Conservation (phyloP, 2,329 filamentous ascomycete species). For the Fusarium coicis region DNA sequence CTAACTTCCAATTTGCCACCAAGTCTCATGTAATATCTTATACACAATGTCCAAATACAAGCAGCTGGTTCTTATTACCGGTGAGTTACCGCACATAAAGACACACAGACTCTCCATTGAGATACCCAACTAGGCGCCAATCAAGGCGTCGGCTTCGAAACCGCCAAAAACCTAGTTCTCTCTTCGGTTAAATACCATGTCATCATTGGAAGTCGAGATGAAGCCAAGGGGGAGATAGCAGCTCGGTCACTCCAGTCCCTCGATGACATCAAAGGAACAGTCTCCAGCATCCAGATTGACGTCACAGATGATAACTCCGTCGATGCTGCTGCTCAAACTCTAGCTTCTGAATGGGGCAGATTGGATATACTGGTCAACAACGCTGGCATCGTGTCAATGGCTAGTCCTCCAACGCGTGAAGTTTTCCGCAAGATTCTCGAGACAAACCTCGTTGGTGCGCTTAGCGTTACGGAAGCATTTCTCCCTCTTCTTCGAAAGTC, state of each 20-base stretch:
- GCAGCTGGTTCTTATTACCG: slow-evolving; percentile 12
- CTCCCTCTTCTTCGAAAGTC: slow-evolving; percentile 1
- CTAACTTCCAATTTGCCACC: no score
- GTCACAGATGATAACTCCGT: slow-evolving; percentile 8
- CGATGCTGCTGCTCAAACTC: not conserved
- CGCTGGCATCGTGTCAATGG: not conserved
- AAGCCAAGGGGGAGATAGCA: slow-evolving; percentile 8
- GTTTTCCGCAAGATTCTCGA: not conserved
- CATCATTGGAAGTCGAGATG: slow-evolving; percentile 12
- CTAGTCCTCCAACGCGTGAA: not conserved
- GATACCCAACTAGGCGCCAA: slow-evolving; percentile 11
- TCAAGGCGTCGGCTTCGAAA: slow-evolving; percentile 21
- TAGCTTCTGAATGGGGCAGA: slow-evolving; percentile 10
- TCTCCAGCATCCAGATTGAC: slow-evolving; percentile 1
- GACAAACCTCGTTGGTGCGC: slow-evolving; percentile 9
- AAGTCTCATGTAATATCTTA: accelerated
- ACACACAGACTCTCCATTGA: not conserved
- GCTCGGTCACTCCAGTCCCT: not conserved
- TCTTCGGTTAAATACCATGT: slow-evolving; percentile 19
- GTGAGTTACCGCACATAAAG: not conserved
- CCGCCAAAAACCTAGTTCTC: slow-evolving; percentile 9
- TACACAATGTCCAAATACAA: slow-evolving; percentile 1
- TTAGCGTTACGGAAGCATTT: not conserved
- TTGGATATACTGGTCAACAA: slow-evolving; percentile 16
- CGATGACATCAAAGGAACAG: slow-evolving; percentile 9